phyloP scores from a whole-genome alignment of 2,329 filamentous ascomycete species.

The Curvularia sp. region DNA sequence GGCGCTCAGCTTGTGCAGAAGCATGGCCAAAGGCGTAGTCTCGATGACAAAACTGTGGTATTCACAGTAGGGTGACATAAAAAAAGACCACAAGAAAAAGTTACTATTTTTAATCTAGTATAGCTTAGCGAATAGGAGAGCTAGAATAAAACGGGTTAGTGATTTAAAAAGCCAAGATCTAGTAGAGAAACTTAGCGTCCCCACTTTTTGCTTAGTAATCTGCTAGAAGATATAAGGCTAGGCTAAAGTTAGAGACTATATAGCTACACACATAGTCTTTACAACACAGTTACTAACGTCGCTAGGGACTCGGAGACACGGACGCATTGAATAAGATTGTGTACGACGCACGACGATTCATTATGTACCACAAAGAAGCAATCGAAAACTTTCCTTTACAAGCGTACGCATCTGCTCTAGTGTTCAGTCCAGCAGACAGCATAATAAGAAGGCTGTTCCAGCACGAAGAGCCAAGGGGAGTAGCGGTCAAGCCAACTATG shows the following conservation, averaged over 20 bases:
- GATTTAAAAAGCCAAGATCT: too few relatives aligned
- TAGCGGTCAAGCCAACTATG: neutral
- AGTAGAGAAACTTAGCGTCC: too few relatives aligned
- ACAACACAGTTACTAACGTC: constrained; percentile 3
- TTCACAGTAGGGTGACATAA: too few relatives aligned
- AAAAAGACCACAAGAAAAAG: too few relatives aligned
- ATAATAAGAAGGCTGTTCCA: neutral
- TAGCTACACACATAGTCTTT: too few relatives aligned
- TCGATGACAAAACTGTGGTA: neutral
- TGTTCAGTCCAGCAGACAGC: neutral
- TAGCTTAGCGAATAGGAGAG: too few relatives aligned
- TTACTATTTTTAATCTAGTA: too few relatives aligned
- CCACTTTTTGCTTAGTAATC: too few relatives aligned
- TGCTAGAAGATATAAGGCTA: too few relatives aligned
- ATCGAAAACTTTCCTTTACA: constrained; percentile 16
- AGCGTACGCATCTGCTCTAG: constrained; percentile 11
- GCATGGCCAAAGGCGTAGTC: neutral
- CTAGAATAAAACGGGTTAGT: too few relatives aligned
- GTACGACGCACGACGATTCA: constrained; percentile 27
- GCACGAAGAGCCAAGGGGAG: neutral
- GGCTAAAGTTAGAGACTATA: too few relatives aligned
- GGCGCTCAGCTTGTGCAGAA: neutral
- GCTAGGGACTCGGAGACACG: neutral
- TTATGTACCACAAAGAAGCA: constrained; percentile 27
- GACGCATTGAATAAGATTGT: constrained; percentile 12